These are phyloP conservation scores for Pythium sukuiense DNA, from an alignment of 352 stramenopile genomes.

Conservation along the genomic window DNA sequence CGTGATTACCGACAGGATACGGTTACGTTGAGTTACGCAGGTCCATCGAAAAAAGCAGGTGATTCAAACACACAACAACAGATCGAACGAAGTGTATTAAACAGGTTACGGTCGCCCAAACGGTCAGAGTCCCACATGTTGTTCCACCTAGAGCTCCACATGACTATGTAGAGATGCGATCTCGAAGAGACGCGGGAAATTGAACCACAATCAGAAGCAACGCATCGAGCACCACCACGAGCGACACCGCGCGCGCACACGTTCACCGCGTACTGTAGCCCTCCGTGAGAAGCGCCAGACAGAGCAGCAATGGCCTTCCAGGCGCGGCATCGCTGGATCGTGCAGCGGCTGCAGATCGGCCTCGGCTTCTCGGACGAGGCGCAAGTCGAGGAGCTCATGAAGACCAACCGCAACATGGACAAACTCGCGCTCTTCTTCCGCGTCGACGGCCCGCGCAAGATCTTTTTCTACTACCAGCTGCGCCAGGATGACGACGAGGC, in stretches of 20 bases:
- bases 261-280: no score
- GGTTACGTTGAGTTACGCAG: not conserved
- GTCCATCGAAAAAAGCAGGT: not conserved
- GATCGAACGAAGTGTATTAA: not conserved
- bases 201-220: constrained; percentile 14
- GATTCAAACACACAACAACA: not conserved
- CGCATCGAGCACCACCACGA: not conserved
- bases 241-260: no score
- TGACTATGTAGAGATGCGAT: not conserved
- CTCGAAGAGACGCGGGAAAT: constrained; percentile 17
- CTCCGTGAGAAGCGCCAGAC: not conserved
- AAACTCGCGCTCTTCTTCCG: constrained; percentile 72
- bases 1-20: not conserved
- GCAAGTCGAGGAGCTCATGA: constrained; percentile 79
- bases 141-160: constrained; percentile 1
- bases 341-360: constrained; percentile 74
- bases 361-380: constrained; percentile 75
- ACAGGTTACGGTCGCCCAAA: not conserved
- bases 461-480: constrained; percentile 82
- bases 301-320: constrained; percentile 71
- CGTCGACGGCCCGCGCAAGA: constrained; percentile 56
- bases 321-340: constrained; percentile 81
- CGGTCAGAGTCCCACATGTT: not conserved
- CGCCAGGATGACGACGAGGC: constrained; percentile 27
- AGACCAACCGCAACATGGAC: constrained; percentile 80